Conservation (phyloP, 2,329 filamentous ascomycete genomes). For the Neoarthrinium moseri region DNA sequence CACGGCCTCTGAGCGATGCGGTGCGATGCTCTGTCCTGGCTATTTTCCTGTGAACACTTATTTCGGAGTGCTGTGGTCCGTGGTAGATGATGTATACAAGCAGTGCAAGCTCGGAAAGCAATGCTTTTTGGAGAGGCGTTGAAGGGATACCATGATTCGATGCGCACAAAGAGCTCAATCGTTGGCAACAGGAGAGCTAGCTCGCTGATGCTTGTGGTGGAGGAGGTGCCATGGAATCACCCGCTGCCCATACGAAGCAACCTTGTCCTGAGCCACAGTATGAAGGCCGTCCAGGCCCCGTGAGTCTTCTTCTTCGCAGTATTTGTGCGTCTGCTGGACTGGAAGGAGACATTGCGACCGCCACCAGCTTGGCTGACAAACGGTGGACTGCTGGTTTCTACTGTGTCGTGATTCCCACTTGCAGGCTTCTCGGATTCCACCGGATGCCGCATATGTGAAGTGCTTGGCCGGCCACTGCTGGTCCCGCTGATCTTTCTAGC, state of each 20-base stretch:
- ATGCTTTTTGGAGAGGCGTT: too few species aligned
- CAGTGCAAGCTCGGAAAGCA: too few species aligned
- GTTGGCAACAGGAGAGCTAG: not conserved
- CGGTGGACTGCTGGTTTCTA: constrained; percentile 26
- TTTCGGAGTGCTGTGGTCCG: not conserved
- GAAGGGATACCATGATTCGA: too few species aligned
- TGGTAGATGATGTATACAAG: too few species aligned
- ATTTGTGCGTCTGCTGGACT: constrained; percentile 38
- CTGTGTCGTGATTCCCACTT: constrained; percentile 45
- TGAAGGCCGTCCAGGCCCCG: constrained; percentile 60
- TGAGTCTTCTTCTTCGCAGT: constrained; percentile 60
- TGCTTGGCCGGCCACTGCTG: constrained; percentile 28
- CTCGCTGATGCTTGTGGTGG: not conserved
- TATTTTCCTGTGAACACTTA: not conserved
- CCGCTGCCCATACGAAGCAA: constrained; percentile 39
- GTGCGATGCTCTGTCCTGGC: not conserved
- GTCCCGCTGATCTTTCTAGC: constrained; percentile 27
- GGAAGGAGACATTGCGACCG: constrained; percentile 43
- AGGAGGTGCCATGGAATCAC: not conserved
- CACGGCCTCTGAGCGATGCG: not conserved
- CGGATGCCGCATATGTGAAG: constrained; percentile 18
- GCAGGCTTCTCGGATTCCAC: constrained; percentile 4
- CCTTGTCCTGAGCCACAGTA: constrained; percentile 63
- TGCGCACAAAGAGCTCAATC: too few species aligned
- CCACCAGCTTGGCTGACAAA: constrained; percentile 28